Base-by-base conservation (phyloP, 164 flowering plant genomes). In the Akebia trifoliata region DNA sequence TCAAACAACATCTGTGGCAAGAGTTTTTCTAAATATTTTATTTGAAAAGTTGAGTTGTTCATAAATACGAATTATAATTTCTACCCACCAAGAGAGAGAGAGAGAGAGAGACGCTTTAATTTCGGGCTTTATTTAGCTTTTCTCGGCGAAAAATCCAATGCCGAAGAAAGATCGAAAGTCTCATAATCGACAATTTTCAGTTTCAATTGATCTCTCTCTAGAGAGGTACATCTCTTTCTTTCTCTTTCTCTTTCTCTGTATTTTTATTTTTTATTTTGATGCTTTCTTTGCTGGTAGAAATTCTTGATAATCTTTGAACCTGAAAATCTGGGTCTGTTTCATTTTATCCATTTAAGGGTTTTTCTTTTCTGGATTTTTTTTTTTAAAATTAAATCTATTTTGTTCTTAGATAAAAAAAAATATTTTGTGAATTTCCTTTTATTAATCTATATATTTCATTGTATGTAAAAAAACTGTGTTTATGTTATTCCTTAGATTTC, bases 141-240 rank as follows among this genome's bases (percentile, higher is more conserved):
- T 57, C 61, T 72, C 65, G 72, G 72, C 70, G 54, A 60, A 55
- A 51, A 46, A 58, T 66, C 69, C 57, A 36, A 57, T 38, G 34
- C 31, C 50, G 4, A 54, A 38, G 31, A 53, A 17, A 22, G 37
- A 58, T 50, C 47, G 24, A 28, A 39, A 17, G 2, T 24, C 36
- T n/a, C 57, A 22, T 29, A 30, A 50, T 30, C 54, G 9, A 18
- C 24, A 43, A 43, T 43, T 7, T 3, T 14, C 54, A 29, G 10
- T 6, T 31, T 34, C 24, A 15, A 6, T 39, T 39, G 8, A 8
- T 36, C 12, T 26, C 47, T 1, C 21, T 43, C n/a, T 8, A 39
- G n/a, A 15, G 8, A 7, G 4, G 5, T 17, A 12, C 47, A 17
- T 17, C 47, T 4, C 17, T 48, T 28, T n/a, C 31, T 44, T 10